phyloP scores from a whole-genome alignment of 2,329 filamentous ascomycete genomes.

The Neospermospora avenae region DNA sequence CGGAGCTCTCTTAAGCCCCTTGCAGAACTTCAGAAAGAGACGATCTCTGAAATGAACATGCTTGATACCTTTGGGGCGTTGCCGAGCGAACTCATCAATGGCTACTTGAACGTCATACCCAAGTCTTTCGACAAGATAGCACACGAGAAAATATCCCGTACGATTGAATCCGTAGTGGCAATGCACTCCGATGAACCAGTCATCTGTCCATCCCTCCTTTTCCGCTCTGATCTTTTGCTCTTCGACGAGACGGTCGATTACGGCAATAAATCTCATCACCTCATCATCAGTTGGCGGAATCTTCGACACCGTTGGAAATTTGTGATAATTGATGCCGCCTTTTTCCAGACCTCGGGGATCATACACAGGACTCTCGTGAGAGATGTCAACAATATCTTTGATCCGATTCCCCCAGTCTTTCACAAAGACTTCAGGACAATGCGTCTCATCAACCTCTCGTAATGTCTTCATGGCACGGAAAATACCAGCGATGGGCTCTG shows the following conservation, averaged over 20 bases:
- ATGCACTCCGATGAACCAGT: constrained; percentile 71
- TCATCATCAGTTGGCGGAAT: constrained; percentile 65
- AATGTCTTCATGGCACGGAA: constrained; percentile 94
- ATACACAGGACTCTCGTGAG: constrained; percentile 86
- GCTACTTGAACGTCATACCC: constrained; percentile 71
- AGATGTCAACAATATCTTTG: constrained; percentile 83
- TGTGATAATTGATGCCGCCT: constrained; percentile 70
- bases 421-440: constrained; percentile 73
- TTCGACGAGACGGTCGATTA: constrained; percentile 58
- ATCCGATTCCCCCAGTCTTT: constrained; percentile 63
- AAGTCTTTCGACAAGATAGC: constrained; percentile 82
- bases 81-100: constrained; percentile 70
- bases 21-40: constrained; percentile 72
- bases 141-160: constrained; percentile 86
- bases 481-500: constrained; percentile 69
- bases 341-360: constrained; percentile 68
- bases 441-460: constrained; percentile 79
- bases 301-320: constrained; percentile 90
- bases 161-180: constrained; percentile 84
- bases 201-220: constrained; percentile 40
- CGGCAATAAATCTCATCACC: constrained; percentile 50
- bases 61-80: constrained; percentile 77
- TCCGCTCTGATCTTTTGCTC: constrained; percentile 48
- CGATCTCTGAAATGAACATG: constrained; percentile 87
- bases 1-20: constrained; percentile 33